Percentiles rank a stretch among this genome's conserved stretches.
Conservation (phyloP, 768 basidiomycete species). For the Suillus placidus region DNA sequence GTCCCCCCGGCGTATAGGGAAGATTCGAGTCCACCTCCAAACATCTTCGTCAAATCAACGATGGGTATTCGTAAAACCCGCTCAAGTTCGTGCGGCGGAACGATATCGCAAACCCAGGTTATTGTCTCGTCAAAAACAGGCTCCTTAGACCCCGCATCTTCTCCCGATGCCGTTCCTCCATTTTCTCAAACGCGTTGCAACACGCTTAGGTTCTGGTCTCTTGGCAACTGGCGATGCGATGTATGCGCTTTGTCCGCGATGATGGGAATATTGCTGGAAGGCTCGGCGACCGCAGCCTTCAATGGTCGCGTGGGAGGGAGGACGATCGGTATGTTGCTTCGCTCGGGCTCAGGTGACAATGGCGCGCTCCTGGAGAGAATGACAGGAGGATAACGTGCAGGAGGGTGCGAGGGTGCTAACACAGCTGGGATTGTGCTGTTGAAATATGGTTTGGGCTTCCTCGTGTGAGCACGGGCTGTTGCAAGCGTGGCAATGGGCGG, state of each 20-base stretch:
- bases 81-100: slow-evolving; percentile 22
- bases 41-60: slow-evolving; percentile 19
- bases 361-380: slow-evolving; percentile 27
- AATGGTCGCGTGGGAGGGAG: slow-evolving; percentile 33
- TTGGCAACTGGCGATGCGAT: slow-evolving; percentile 48
- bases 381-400: slow-evolving; percentile 25
- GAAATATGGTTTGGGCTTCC: slow-evolving; percentile 21
- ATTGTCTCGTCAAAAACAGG: slow-evolving; percentile 2
- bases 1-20: slow-evolving; percentile 10
- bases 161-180: slow-evolving; percentile 82
- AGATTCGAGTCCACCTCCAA: slow-evolving; percentile 22
- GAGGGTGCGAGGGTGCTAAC: slow-evolving; percentile 25
- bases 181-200: slow-evolving; percentile 80
- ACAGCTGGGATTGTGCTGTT: slow-evolving; percentile 30
- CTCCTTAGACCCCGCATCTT: slow-evolving; percentile 68
- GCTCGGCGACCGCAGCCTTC: slow-evolving; percentile 37
- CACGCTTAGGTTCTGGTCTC: slow-evolving; percentile 50
- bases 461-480: slow-evolving; percentile 17
- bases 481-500: slow-evolving; percentile 31
- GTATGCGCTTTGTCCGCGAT: slow-evolving; percentile 36
- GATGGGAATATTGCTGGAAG: slow-evolving; percentile 42
- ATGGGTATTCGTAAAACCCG: slow-evolving; percentile 23
- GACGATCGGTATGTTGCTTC: slow-evolving; percentile 35
- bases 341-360: slow-evolving; percentile 18
- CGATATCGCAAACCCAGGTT: slow-evolving; percentile 28